These are phyloP conservation scores for Phytophthora cactorum DNA, from an alignment of 352 stramenopile genomes.

Conservation along the genomic window DNA sequence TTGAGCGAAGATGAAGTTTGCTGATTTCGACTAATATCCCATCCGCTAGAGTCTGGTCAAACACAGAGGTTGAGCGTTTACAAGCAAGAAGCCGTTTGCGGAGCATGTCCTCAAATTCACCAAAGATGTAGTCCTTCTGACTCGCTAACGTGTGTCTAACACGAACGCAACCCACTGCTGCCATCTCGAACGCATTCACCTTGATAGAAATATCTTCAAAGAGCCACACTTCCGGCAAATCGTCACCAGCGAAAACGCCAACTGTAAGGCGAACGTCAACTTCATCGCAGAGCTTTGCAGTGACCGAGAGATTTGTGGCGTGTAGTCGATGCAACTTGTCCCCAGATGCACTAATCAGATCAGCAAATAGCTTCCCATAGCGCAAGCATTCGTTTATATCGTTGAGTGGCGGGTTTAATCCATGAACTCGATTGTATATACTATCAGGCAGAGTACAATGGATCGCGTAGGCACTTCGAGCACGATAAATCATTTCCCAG, in stretches of 20 bases:
- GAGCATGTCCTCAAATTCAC: constrained; percentile 74
- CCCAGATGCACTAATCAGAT: constrained; percentile 69
- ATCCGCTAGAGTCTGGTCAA: constrained; percentile 36
- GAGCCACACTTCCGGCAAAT: constrained; percentile 75
- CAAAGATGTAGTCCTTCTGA: constrained; percentile 62
- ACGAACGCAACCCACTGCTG: constrained; percentile 40
- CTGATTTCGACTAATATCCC: constrained; percentile 67
- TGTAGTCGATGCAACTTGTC: constrained; percentile 68
- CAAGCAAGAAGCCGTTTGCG: constrained; percentile 48
- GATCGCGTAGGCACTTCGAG: constrained; percentile 60
- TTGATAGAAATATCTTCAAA: constrained; percentile 58
- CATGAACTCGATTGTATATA: constrained; percentile 63
- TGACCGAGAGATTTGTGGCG: constrained; percentile 54
- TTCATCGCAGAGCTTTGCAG: constrained; percentile 39
- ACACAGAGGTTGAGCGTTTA: constrained; percentile 15
- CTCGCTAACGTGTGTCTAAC: constrained; percentile 63
- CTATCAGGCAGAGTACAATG: constrained; percentile 57
- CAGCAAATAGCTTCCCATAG: constrained; percentile 40
- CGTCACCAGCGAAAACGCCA: constrained; percentile 65
- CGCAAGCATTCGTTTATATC: constrained; percentile 51
- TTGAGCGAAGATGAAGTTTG: constrained; percentile 45
- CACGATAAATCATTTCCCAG: constrained; percentile 84
- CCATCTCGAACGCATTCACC: constrained; percentile 51
- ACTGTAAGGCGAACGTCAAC: constrained; percentile 46
- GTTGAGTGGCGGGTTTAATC: constrained; percentile 60